Conservation (phyloP, 768 basidiomycete species). For the Mycena venus region DNA sequence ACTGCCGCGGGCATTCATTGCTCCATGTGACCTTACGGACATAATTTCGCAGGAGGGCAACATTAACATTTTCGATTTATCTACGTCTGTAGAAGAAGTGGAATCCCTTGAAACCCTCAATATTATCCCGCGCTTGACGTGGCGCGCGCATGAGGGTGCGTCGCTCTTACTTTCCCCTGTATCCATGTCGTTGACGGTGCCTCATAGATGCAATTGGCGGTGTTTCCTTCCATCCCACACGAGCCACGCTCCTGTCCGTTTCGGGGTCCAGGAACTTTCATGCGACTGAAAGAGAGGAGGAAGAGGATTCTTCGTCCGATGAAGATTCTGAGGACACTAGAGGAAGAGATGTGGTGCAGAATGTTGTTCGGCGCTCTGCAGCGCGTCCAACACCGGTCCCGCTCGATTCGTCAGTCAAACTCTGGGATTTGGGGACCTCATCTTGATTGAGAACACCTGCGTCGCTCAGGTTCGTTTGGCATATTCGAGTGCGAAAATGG, state of each 20-base stretch:
- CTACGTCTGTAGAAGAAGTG: conserved; percentile 10
- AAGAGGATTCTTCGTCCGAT: conserved; percentile 40
- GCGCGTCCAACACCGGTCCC: conserved; percentile 22
- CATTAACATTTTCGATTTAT: conserved; percentile 71
- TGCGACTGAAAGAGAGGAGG: conserved; percentile 1
- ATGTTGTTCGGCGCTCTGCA: neutral
- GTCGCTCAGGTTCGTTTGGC: too few relatives aligned
- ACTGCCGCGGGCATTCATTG: neutral
- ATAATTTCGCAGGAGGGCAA: conserved; percentile 76
- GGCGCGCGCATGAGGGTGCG: conserved; percentile 71
- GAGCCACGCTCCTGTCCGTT: conserved; percentile 69
- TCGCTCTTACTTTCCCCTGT: neutral
- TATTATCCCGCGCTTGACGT: conserved; percentile 45
- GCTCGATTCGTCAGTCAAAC: conserved; percentile 35
- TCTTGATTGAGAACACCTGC: neutral
- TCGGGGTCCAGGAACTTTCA: conserved; percentile 87
- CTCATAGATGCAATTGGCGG: conserved; percentile 78
- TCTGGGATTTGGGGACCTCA: conserved; percentile 33
- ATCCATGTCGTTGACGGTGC: neutral
- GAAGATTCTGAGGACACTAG: conserved; percentile 41
- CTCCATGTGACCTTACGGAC: too few relatives aligned
- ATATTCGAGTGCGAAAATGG: too few relatives aligned
- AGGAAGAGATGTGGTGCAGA: conserved; percentile 15
- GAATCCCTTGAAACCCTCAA: conserved; percentile 39
- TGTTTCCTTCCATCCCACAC: conserved; percentile 78